These are phyloP conservation scores for Candida tropicalis DNA, from an alignment of 1,139 yeast genomes.

Conservation along the genomic window DNA sequence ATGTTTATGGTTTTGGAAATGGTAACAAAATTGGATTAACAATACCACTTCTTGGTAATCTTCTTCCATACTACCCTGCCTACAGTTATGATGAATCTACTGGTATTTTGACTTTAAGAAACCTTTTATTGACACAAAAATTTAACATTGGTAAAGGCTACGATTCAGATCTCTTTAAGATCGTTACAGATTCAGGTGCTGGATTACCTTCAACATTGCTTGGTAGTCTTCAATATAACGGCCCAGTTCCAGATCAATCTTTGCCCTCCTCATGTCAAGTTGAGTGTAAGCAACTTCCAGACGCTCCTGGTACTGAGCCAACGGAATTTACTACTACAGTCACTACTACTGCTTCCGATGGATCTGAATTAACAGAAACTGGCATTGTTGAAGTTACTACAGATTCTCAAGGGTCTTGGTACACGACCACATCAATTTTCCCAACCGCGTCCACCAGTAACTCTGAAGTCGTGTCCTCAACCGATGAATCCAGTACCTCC, in stretches of 20 bases:
- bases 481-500: no score
- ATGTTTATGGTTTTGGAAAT: constrained; percentile 33
- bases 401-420: constrained; percentile 4
- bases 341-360: constrained; percentile 18
- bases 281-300: background rate
- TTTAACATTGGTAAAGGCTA: constrained; percentile 30
- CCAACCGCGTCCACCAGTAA: background rate
- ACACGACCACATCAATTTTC: constrained; percentile 4
- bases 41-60: constrained; percentile 5
- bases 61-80: constrained; percentile 3
- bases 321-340: constrained; percentile 15
- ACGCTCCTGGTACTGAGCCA: constrained; percentile 10
- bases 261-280: background rate
- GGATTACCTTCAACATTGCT: constrained; percentile 14
- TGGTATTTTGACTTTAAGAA: constrained; percentile 25
- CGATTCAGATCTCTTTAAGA: constrained; percentile 15
- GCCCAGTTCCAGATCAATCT: constrained; percentile 18
- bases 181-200: constrained; percentile 20
- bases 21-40: constrained; percentile 12
- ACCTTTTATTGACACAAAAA: constrained; percentile 14
- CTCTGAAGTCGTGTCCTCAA: background rate
- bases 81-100: constrained; percentile 18
- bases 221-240: constrained; percentile 19
- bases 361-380: constrained; percentile 18
- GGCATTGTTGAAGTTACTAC: constrained; percentile 14